Conservation (phyloP, 768 basidiomycete genomes). For the Strobilomyces dryophilus region DNA sequence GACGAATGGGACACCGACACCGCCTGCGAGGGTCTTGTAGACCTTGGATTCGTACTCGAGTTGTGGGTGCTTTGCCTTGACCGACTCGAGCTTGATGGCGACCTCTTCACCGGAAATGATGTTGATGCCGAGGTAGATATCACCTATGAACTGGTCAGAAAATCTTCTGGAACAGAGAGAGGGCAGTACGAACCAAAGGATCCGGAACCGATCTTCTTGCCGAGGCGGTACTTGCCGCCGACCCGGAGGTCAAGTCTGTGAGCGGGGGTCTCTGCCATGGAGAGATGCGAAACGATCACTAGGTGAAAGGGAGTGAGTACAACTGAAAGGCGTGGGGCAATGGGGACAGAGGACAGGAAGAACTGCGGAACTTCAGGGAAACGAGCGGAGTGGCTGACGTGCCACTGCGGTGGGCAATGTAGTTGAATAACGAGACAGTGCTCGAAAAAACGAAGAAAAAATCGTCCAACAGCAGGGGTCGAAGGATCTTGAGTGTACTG, state of each 20-base stretch:
- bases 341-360: constrained; percentile 25
- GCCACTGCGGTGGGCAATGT: constrained; percentile 8
- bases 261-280: constrained; percentile 70
- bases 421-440: background rate
- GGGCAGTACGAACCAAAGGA: constrained; percentile 75
- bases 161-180: background rate
- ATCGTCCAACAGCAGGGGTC: background rate
- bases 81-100: constrained; percentile 99
- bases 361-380: constrained; percentile 29
- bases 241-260: constrained; percentile 83
- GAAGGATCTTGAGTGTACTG: constrained; percentile 6
- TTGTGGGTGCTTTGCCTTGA: constrained; percentile 99
- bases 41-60: constrained; percentile 97
- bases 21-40: constrained; percentile 97
- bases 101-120: constrained; percentile 99
- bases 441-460: background rate
- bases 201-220: constrained; percentile 99
- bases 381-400: constrained; percentile 36
- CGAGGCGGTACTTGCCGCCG: constrained; percentile 94
- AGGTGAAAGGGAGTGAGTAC: constrained; percentile 12
- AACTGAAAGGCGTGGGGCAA: constrained; percentile 7
- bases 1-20: constrained; percentile 98
- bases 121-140: constrained; percentile 99
- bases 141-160: constrained; percentile 50
- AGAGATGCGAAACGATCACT: constrained; percentile 15